Evolutionary conservation across 2,329 filamentous ascomycete species (phyloP), one percentile per base, ranked within the genome.

Genomic region (Colletotrichum spinosum): DNA sequence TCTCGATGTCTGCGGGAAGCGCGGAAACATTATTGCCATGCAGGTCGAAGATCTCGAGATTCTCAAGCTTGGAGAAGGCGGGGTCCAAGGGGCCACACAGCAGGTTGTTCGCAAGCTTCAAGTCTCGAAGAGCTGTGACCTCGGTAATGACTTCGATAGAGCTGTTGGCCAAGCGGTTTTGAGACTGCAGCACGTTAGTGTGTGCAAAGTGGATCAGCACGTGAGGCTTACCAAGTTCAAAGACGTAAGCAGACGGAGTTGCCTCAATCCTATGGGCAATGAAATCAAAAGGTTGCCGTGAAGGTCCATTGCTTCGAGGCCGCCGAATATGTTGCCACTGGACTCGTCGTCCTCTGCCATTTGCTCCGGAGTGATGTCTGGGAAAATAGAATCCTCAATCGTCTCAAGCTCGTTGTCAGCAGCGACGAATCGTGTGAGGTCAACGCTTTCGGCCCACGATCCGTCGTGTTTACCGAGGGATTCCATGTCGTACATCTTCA

Each of bases 361-460:
- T 15, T 86, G 81, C 9, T 83, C 80, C 0, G 86, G 83, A 41
- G 83, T 81, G 17, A 84, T 77, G 70, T 97, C 94, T 0, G 95
- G 94, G 70, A 98, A 97, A 15, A 94, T 82, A 2, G 83, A 80
- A 15, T 96, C 92, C 2, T 88, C 86, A 39, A 98, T 83, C 38
- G 83, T 82, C 71, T 92, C 88, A 52, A 99, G 78, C 72, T 97
- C 92, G 72, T 99, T 98, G 73, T 97, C 94, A 8, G 95, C 94
- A 6, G 92, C 94, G 69, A 96, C 88, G 54, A 98, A 89, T 67
- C 91, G 89, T 1, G 90, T 91, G 50, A 98, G 80, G 73, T 98
- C 95, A 10, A 98, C 93, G 65, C 92, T 91, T 76, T 98, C 95
- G 2, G 94, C 94, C 96, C 96, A 98, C 39, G 90, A 88, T 10